Conservation (phyloP, 345 rosid genomes). For the Hibiscus trionum region DNA sequence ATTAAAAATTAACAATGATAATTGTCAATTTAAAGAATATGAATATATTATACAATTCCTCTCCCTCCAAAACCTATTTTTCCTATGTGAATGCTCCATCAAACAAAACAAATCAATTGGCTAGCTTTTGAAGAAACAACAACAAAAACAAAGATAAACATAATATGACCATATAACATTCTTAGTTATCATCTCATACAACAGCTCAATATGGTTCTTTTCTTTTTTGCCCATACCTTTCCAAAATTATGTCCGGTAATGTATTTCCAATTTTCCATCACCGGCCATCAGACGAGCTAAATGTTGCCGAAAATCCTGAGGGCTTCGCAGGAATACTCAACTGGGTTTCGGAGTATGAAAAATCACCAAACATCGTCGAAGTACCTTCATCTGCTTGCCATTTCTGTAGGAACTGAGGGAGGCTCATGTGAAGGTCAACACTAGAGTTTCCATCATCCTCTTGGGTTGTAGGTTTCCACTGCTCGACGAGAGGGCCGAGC, state of each 20-base stretch:
- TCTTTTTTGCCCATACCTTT: background rate
- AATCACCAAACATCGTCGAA: constrained; percentile 41
- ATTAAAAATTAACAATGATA: no score
- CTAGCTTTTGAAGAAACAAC: background rate
- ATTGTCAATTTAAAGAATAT: no score
- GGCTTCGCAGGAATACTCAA: constrained; percentile 61
- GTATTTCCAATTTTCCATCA: constrained; percentile 17
- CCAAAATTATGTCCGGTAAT: background rate
- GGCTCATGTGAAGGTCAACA: constrained; percentile 66
- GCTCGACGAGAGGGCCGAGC: constrained; percentile 68
- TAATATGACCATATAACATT: background rate
- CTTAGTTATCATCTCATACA: background rate
- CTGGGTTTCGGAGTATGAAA: constrained; percentile 51
- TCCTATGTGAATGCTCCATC: background rate
- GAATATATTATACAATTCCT: background rate
- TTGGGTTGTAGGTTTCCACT: constrained; percentile 70
- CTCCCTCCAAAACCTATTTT: background rate
- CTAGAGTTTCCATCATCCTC: constrained; percentile 62
- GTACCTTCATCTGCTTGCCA: constrained; percentile 81
- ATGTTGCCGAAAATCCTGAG: constrained; percentile 49
- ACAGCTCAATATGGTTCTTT: background rate
- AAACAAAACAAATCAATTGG: background rate
- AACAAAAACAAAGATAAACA: constrained; percentile 7
- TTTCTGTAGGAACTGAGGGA: constrained; percentile 70
- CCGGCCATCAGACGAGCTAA: constrained; percentile 57